Conservation (phyloP, 495 filamentous ascomycete species). For the Neurospora sp. region DNA sequence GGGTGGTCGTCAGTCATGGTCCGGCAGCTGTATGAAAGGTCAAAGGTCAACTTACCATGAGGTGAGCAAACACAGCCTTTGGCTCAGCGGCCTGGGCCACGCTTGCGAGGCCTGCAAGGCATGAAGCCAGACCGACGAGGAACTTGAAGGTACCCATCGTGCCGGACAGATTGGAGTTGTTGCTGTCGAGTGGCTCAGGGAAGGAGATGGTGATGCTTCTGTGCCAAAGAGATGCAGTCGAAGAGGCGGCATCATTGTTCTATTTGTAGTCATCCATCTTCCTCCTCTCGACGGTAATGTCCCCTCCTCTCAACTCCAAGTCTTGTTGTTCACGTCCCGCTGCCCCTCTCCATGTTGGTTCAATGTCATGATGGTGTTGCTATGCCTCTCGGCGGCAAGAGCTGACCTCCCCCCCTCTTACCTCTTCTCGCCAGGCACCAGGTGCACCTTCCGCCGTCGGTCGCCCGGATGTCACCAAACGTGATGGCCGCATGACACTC, state of each 20-base stretch:
- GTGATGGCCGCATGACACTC: background rate
- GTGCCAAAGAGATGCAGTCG: background rate
- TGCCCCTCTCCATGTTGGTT: background rate
- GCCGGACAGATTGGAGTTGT: background rate
- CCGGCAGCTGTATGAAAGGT: background rate
- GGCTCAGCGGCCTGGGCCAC: background rate
- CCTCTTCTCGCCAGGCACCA: background rate
- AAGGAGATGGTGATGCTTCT: background rate
- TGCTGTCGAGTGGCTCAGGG: background rate
- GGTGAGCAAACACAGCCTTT: conserved; percentile 17
- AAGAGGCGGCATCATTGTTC: background rate
- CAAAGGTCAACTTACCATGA: conserved; percentile 9
- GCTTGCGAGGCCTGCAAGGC: background rate
- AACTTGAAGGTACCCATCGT: background rate
- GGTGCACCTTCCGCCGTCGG: background rate
- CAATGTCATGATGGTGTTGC: background rate
- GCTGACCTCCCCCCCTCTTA: background rate
- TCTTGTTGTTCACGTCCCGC: background rate
- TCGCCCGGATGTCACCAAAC: background rate
- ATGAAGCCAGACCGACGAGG: background rate
- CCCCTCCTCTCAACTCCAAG: background rate
- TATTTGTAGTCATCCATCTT: background rate
- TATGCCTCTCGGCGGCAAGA: background rate
- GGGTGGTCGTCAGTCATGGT: background rate
- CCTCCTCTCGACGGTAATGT: background rate